Conservation (phyloP, 208 protist species). For the Leishmania martiniquensis region DNA sequence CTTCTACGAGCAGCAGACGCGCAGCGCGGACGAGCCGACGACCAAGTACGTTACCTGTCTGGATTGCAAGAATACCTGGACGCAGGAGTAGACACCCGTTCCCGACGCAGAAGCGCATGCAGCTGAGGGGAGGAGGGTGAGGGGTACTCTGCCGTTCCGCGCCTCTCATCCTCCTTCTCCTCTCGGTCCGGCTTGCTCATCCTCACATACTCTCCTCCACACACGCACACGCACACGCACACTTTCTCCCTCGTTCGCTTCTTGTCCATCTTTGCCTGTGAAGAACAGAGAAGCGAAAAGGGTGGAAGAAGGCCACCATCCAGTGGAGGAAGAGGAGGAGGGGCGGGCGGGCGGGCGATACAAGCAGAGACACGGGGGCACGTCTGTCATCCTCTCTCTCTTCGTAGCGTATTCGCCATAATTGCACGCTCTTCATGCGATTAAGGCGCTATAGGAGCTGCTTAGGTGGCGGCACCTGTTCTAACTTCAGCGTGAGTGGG, state of each 20-base stretch:
- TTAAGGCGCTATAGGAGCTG: background rate
- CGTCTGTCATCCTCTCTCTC: background rate
- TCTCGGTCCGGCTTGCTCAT: background rate
- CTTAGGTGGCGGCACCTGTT: background rate
- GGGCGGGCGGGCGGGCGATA: background rate
- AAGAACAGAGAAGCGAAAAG: background rate
- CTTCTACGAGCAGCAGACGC: conserved; percentile 96
- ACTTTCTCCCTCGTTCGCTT: background rate
- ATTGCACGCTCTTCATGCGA: background rate
- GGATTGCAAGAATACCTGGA: conserved; percentile 93
- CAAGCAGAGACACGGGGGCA: background rate
- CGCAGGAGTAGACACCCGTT: conserved; percentile 66
- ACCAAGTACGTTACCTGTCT: conserved; percentile 97
- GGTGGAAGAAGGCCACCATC: background rate
- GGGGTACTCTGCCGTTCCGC: too few relatives aligned
- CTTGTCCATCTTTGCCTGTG: background rate
- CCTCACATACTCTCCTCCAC: too few relatives aligned
- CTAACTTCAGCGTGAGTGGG: background rate
- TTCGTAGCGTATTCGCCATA: background rate
- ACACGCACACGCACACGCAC: too few relatives aligned
- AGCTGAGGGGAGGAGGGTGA: background rate
- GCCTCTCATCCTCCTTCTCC: background rate
- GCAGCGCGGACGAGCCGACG: conserved; percentile 97
- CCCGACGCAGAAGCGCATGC: background rate
- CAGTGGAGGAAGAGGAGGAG: conserved; percentile 5